phyloP scores from a whole-genome alignment of 345 rosid species.

The Citrus unshiu region DNA sequence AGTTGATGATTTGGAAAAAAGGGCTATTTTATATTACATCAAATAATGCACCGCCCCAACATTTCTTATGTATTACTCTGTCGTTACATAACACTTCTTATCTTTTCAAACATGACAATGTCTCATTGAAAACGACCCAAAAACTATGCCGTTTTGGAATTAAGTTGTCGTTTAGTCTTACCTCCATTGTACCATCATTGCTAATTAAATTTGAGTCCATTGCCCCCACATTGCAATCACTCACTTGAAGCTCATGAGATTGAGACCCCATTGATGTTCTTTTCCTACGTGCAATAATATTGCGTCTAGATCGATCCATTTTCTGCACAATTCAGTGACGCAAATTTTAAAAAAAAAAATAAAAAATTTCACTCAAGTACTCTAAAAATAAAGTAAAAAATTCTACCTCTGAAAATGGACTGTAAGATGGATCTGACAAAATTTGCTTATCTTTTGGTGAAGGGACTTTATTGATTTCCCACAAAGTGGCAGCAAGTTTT shows the following conservation, averaged over 20 bases:
- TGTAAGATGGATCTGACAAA: slow-evolving; percentile 55
- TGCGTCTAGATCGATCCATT: slow-evolving; percentile 32
- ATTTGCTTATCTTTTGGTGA: slow-evolving; percentile 28
- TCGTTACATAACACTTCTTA: not conserved
- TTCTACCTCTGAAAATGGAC: slow-evolving; percentile 53
- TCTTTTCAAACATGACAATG: not conserved
- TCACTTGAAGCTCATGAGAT: slow-evolving; percentile 32
- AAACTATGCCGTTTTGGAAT: not conserved
- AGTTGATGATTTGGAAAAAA: not conserved
- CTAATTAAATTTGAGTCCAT: slow-evolving; percentile 25
- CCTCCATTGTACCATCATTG: slow-evolving; percentile 47
- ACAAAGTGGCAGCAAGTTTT: slow-evolving; percentile 80
- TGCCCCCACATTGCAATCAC: slow-evolving; percentile 32
- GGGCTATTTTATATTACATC: not conserved
- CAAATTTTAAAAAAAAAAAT: not conserved
- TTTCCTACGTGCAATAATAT: slow-evolving; percentile 28
- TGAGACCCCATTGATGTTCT: slow-evolving; percentile 35
- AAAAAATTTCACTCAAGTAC: not conserved
- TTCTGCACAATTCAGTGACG: slow-evolving; percentile 29
- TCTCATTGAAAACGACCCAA: slow-evolving; percentile 11
- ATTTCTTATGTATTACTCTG: not conserved
- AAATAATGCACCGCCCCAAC: not conserved
- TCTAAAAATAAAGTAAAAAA: not conserved
- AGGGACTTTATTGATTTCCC: slow-evolving; percentile 72
- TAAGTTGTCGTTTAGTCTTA: slow-evolving; percentile 10